These are phyloP conservation scores for Diaporthe citrichinensis DNA, from an alignment of 2,329 filamentous ascomycete genomes.

Conservation along the genomic window DNA sequence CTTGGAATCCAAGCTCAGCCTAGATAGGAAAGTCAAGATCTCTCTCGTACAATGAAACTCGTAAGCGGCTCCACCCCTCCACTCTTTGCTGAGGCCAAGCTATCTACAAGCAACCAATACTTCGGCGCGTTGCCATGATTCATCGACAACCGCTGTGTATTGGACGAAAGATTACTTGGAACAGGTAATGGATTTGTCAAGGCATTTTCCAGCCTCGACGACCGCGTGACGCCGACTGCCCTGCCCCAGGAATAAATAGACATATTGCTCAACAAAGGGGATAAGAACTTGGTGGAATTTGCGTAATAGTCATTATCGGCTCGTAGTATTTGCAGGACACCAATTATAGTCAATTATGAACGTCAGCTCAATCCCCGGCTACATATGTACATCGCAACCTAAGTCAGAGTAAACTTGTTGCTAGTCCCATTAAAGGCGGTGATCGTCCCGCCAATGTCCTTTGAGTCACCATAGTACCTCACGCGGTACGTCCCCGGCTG, in stretches of 20 bases:
- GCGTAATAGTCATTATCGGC: background rate
- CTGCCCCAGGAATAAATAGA: no score
- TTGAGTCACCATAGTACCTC: slow-evolving; percentile 86
- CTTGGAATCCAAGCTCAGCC: background rate
- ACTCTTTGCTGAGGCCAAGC: background rate
- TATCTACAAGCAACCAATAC: background rate
- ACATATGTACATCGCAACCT: background rate
- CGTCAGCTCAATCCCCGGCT: no score
- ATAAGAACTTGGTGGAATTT: background rate
- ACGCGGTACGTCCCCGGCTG: slow-evolving; percentile 79
- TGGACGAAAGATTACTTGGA: no score
- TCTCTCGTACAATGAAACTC: background rate
- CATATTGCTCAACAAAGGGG: background rate
- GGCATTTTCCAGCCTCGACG: background rate
- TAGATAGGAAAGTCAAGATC: no score
- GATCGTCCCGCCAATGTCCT: slow-evolving; percentile 73
- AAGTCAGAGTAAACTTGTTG: slow-evolving; percentile 47
- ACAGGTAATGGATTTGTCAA: no score
- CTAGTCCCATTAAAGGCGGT: slow-evolving; percentile 67
- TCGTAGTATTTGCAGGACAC: background rate
- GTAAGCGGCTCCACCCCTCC: slow-evolving; percentile 5
- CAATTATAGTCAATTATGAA: background rate
- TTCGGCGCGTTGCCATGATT: background rate
- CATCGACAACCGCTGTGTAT: background rate
- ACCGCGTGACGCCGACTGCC: background rate